phyloP scores from a whole-genome alignment of 2,329 filamentous ascomycete genomes.

The Emergomyces orientalis region DNA sequence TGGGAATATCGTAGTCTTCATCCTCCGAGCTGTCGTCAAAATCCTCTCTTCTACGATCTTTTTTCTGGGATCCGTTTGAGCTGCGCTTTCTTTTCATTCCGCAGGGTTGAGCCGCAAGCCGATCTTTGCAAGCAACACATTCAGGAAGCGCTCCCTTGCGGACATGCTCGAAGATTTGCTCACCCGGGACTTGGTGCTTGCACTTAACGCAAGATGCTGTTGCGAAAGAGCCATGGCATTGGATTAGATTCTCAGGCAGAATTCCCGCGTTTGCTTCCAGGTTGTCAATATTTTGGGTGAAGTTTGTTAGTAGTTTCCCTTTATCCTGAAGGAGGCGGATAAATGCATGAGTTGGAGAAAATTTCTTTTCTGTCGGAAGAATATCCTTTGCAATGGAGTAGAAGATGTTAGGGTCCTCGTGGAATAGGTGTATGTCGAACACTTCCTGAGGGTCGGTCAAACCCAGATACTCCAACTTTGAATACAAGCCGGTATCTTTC shows the following conservation, averaged over 20 bases:
- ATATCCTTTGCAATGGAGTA: conserved; percentile 89
- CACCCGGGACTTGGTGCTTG: conserved; percentile 61
- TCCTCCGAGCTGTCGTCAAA: conserved; percentile 46
- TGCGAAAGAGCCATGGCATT: conserved; percentile 94
- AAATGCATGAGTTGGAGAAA: conserved; percentile 88
- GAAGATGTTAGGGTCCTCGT: conserved; percentile 78
- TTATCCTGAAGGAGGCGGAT: conserved; percentile 81
- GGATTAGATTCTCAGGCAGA: conserved; percentile 68
- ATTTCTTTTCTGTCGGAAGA: conserved; percentile 67
- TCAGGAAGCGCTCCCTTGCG: conserved; percentile 64
- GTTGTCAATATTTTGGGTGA: conserved; percentile 98
- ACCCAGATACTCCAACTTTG: conserved; percentile 69
- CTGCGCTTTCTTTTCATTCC: conserved; percentile 46
- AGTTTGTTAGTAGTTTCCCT: conserved; percentile 86
- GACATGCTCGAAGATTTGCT: conserved; percentile 71
- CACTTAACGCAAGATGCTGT: conserved; percentile 85
- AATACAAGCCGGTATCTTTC: conserved; percentile 84
- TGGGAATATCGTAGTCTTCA: conserved; percentile 54
- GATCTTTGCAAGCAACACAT: conserved; percentile 61
- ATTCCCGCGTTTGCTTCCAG: conserved; percentile 84
- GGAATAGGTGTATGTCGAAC: conserved; percentile 83
- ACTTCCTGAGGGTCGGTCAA: conserved; percentile 83
- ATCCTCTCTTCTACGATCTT: conserved; percentile 47
- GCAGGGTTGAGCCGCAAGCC: conserved; percentile 41
- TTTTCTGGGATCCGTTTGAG: conserved; percentile 37